These are phyloP conservation scores for Hordeum marinum DNA, from an alignment of 176 grass and related monocot species.

Conservation along the genomic window DNA sequence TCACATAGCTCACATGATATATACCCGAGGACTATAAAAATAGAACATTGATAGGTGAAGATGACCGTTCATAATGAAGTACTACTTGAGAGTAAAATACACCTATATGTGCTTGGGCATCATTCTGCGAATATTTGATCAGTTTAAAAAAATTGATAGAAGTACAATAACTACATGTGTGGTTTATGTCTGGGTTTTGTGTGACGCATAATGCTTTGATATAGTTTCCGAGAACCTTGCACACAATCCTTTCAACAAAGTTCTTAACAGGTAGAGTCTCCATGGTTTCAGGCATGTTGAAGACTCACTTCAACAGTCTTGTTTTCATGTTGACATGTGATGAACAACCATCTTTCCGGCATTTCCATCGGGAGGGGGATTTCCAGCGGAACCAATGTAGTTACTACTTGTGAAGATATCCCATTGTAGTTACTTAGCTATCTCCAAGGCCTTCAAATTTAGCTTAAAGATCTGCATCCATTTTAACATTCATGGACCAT, in stretches of 20 bases:
- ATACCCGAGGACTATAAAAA: constrained; percentile 29
- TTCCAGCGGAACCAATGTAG: too few species aligned
- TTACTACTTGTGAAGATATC: too few species aligned
- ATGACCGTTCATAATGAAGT: constrained; percentile 7
- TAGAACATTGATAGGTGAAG: not conserved
- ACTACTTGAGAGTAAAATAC: not conserved
- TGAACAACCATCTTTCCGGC: too few species aligned
- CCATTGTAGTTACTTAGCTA: too few species aligned
- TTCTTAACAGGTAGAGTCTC: constrained; percentile 55
- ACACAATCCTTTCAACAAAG: constrained; percentile 49
- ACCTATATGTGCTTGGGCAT: not conserved
- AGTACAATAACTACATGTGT: constrained; percentile 32
- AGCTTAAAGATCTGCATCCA: too few species aligned
- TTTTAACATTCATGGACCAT: too few species aligned
- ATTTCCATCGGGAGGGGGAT: too few species aligned
- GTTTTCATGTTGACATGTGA: too few species aligned
- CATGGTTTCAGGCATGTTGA: constrained; percentile 19
- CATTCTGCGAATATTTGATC: not conserved
- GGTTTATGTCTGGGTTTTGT: constrained; percentile 38
- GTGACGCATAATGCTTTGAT: constrained; percentile 36
- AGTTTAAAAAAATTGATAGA: constrained; percentile 1
- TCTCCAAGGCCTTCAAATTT: too few species aligned
- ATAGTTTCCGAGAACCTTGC: constrained; percentile 55
- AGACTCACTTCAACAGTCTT: too few species aligned
- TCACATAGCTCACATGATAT: constrained; percentile 52